A percentile compares a stretch with the other conserved stretches of the same genome.
Conservation (phyloP, 768 basidiomycete species). For the Boletus reticulatus region DNA sequence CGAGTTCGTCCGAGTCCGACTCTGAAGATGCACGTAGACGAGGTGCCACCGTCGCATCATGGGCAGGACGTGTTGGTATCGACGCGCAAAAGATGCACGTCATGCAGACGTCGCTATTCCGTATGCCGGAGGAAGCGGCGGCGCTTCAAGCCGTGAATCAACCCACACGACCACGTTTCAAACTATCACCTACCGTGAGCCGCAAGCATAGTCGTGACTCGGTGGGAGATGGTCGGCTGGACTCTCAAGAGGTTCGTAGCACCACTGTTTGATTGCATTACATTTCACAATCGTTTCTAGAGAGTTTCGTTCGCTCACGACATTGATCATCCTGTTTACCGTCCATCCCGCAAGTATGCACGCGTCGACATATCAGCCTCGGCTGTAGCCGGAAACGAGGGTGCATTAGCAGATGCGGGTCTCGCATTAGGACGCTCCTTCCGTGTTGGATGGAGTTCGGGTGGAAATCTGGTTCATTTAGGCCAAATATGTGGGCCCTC, state of each 20-base stretch:
- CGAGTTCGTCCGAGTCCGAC: conserved; percentile 25
- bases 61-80: conserved; percentile 72
- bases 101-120: conserved; percentile 89
- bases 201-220: conserved; percentile 80
- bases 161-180: conserved; percentile 34
- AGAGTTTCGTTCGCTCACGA: conserved; percentile 78
- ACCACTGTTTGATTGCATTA: neutral
- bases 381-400: conserved; percentile 61
- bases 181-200: conserved; percentile 40
- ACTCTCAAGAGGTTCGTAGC: conserved; percentile 56
- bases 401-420: conserved; percentile 73
- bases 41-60: conserved; percentile 57
- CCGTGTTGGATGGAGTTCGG: conserved; percentile 87
- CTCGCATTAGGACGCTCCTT: conserved; percentile 85
- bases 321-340: conserved; percentile 61
- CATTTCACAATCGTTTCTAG: conserved; percentile 36
- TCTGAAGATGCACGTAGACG: conserved; percentile 17
- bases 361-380: conserved; percentile 71
- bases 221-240: conserved; percentile 66
- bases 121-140: conserved; percentile 70
- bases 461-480: conserved; percentile 70
- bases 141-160: conserved; percentile 55
- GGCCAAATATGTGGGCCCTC: conserved; percentile 69
- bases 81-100: conserved; percentile 88
- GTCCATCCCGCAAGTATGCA: conserved; percentile 79